These are phyloP conservation scores for Rosa persica DNA, from an alignment of 306 rosid genomes.

Conservation along the genomic window DNA sequence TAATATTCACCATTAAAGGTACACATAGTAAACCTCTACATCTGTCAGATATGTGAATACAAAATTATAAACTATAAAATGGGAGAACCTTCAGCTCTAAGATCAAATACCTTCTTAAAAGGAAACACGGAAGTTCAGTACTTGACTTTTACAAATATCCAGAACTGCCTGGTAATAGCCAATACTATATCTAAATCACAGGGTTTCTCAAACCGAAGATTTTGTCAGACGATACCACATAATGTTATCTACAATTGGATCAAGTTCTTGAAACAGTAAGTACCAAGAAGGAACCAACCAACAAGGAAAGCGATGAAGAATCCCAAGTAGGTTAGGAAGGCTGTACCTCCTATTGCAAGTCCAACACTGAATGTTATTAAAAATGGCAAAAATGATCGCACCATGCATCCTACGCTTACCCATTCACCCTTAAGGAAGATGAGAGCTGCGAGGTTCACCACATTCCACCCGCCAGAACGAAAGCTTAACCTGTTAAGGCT, in stretches of 20 bases:
- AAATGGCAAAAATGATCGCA: constrained; percentile 68
- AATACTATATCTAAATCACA: not conserved
- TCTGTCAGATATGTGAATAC: not conserved
- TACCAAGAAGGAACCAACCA: constrained; percentile 90
- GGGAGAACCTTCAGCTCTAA: not conserved
- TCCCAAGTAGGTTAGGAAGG: constrained; percentile 62
- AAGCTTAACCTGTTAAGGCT: constrained; percentile 74
- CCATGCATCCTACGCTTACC: constrained; percentile 66
- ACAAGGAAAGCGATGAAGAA: constrained; percentile 56
- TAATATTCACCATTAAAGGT: not conserved
- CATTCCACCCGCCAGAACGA: constrained; percentile 83
- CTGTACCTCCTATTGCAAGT: constrained; percentile 59
- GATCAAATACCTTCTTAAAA: not conserved
- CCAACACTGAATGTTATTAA: constrained; percentile 58
- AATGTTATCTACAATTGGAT: constrained; percentile 63
- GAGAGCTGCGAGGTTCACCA: constrained; percentile 88
- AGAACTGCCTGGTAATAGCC: not conserved
- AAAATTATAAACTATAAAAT: not conserved
- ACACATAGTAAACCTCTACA: not conserved
- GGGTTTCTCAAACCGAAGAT: not conserved
- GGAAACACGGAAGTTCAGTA: not conserved
- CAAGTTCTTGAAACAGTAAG: constrained; percentile 72
- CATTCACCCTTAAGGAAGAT: constrained; percentile 77
- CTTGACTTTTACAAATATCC: not conserved
- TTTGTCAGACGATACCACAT: not conserved